Evolutionary conservation across 495 filamentous ascomycete genomes (phyloP), one percentile per base, ranked within the genome.

Genomic region (Podospora fimiseda): DNA sequence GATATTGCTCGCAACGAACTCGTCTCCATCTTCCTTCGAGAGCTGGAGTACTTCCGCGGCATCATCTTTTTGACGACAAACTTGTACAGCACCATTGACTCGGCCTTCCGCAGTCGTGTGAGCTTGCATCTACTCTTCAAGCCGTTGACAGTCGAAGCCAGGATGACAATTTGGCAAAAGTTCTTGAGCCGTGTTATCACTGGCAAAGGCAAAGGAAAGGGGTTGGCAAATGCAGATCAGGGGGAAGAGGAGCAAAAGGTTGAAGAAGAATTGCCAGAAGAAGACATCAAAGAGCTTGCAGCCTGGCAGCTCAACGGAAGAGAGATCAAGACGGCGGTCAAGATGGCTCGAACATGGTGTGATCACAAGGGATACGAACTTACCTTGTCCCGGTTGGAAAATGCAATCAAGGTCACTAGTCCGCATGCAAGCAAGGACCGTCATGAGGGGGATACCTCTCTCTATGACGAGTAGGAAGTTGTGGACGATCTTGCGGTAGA

Each of bases 291-390:
- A 21, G 58, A 65, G 27, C 64, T 86, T 23, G 70, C 71, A 1
- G 52, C 52, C 2, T 64, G 72, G 53, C 57, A 74, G 48, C 63
- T 85, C 64, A 85, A 85, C 58, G 82, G 82, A 0, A 61, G 80
- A 40, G 76, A 85, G 66, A 87, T 86, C 54, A 82, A 83, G 65
- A 87, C 84, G 60, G 71, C 79, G 2, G 68, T 86, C 19, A 82
- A 83, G 62, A 83, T 66, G 63, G 57, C 60, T 1, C 48, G 48
- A 23, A 64, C 51, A 27, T 72, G 70, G 69, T 70, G 68, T 50
- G 56, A 67, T 36, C 55, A 65, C 59, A 70, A 69, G 60, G 55
- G 51, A 11, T 68, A 65, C 24, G 58, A 52, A 27, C 56, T 72
- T 60, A 68, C 55, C 19, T 51, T 72, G 45, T 38, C 56, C 40